These are phyloP conservation scores for Aristolochia contorta DNA, from an alignment of 164 flowering plant species.

Conservation along the genomic window DNA sequence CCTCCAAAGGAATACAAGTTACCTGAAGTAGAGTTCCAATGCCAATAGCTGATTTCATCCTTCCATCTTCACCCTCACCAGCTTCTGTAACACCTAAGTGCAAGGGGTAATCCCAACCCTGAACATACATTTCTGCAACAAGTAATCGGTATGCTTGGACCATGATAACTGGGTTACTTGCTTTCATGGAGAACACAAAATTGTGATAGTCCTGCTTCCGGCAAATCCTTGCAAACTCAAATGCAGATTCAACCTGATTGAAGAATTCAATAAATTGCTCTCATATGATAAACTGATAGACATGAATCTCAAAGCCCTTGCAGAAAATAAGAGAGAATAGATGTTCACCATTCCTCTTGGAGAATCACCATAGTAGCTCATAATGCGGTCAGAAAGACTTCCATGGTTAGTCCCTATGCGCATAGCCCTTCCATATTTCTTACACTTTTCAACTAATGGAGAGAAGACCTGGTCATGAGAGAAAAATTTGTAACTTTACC, in stretches of 20 bases:
- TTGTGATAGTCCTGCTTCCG: slow-evolving; percentile 86
- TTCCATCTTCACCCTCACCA: slow-evolving; percentile 99
- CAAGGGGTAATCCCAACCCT: slow-evolving; percentile 96
- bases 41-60: slow-evolving; percentile 99
- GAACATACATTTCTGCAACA: slow-evolving; percentile 93
- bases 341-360: slow-evolving; percentile 90
- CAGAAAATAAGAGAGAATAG: slow-evolving; percentile 3
- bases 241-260: slow-evolving; percentile 93
- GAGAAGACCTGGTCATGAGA: slow-evolving; percentile 52
- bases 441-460: slow-evolving; percentile 94
- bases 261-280: too few relatives aligned
- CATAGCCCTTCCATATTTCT: slow-evolving; percentile 96
- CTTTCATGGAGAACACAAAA: slow-evolving; percentile 97
- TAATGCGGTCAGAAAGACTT: slow-evolving; percentile 95
- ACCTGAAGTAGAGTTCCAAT: slow-evolving; percentile 99
- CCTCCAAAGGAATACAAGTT: background rate
- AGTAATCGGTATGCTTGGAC: slow-evolving; percentile 94
- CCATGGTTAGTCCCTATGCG: slow-evolving; percentile 98
- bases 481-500: background rate
- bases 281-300: background rate
- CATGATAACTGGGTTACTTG: slow-evolving; percentile 97
- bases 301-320: background rate
- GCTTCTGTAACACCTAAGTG: slow-evolving; percentile 99
- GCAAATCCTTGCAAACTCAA: slow-evolving; percentile 96
- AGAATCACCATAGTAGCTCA: slow-evolving; percentile 99